Conservation (phyloP, 495 filamentous ascomycete species). For the Chaetomidium leptoderma region DNA sequence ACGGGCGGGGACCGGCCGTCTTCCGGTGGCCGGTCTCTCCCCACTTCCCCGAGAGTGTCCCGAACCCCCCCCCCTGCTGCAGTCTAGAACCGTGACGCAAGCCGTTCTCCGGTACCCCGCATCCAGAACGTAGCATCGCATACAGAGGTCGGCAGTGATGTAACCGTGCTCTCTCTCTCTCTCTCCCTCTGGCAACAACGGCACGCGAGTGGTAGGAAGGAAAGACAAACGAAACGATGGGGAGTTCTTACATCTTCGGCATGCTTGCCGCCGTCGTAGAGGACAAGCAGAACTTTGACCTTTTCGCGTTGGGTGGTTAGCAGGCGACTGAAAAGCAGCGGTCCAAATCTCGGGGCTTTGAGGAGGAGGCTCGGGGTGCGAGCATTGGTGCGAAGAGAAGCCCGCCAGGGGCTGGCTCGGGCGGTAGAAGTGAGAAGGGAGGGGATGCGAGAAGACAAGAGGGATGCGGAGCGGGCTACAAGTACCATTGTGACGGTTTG, state of each 20-base stretch:
- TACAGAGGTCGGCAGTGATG: neutral
- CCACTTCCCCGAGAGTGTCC: conserved; percentile 19
- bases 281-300: conserved; percentile 54
- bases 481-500: conserved; percentile 48
- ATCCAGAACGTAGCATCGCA: neutral
- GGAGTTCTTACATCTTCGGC: conserved; percentile 44
- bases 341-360: neutral
- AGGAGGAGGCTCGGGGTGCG: neutral
- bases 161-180: too few relatives aligned
- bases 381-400: neutral
- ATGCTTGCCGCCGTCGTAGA: conserved; percentile 54
- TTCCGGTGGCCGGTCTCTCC: neutral
- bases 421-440: conserved; percentile 15
- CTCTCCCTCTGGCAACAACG: neutral
- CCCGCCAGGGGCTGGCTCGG: conserved; percentile 22
- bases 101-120: conserved; percentile 9
- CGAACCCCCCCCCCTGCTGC: neutral
- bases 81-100: conserved; percentile 4
- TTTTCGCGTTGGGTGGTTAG: conserved; percentile 49
- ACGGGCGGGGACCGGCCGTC: neutral
- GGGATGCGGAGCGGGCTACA: conserved; percentile 36
- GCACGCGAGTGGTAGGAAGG: neutral
- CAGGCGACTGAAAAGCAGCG: conserved; percentile 24
- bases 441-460: conserved; percentile 29
- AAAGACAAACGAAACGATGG: conserved; percentile 7